phyloP scores from a whole-genome alignment of 2,329 filamentous ascomycete species.

The Colletotrichum viniferum region DNA sequence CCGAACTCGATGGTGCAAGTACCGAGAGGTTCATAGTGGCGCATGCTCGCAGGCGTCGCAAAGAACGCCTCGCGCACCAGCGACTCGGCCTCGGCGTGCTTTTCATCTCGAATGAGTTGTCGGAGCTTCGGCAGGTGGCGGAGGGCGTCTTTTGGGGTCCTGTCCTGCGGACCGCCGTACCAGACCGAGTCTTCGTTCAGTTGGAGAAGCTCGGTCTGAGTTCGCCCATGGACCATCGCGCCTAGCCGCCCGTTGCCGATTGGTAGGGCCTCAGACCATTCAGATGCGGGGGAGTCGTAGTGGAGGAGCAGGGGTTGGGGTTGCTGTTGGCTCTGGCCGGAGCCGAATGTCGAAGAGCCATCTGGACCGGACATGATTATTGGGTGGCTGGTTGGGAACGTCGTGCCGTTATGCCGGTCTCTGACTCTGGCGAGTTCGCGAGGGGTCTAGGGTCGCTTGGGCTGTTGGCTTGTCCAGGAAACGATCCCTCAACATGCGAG shows the following conservation, averaged over 20 bases:
- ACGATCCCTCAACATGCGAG: background rate
- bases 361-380: background rate
- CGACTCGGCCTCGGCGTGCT: constrained; percentile 22
- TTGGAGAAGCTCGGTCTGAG: constrained; percentile 38
- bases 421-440: background rate
- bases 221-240: constrained; percentile 42
- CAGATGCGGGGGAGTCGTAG: constrained; percentile 31
- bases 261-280: constrained; percentile 38
- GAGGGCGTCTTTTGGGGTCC: constrained; percentile 38
- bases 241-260: constrained; percentile 47
- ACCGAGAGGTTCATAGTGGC: constrained; percentile 49
- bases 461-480: background rate
- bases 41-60: constrained; percentile 47
- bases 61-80: constrained; percentile 40
- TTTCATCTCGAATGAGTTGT: constrained; percentile 37
- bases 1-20: constrained; percentile 43
- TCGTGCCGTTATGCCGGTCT: constrained; percentile 13
- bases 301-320: constrained; percentile 23
- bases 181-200: constrained; percentile 53
- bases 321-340: background rate
- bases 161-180: constrained; percentile 44
- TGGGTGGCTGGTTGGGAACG: background rate
- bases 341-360: background rate
- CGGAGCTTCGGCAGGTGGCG: constrained; percentile 38
- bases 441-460: background rate